Evolutionary conservation across 306 rosid species (phyloP).

Genomic region (Crataegus laevigata): DNA sequence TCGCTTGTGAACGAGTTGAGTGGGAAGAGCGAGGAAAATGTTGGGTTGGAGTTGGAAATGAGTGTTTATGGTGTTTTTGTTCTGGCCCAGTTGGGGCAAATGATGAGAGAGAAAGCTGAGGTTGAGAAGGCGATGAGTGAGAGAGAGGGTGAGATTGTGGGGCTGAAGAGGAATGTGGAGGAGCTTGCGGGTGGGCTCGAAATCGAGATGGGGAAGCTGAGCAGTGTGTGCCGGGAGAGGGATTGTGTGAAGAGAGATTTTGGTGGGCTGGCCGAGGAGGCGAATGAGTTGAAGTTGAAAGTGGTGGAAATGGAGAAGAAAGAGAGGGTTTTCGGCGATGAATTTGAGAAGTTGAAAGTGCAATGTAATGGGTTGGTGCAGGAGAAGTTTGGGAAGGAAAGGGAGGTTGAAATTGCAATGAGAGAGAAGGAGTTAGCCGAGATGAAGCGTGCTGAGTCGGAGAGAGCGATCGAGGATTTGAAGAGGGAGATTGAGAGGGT

Average conservation of each 20-base stretch:
- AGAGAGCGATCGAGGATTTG: conserved; percentile 21
- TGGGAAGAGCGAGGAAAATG: conserved; percentile 4
- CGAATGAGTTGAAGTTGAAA: conserved; percentile 26
- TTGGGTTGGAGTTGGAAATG: conserved; percentile 35
- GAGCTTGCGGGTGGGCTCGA: conserved; percentile 21
- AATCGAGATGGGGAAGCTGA: conserved; percentile 23
- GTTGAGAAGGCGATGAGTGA: conserved; percentile 17
- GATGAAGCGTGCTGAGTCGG: conserved; percentile 27
- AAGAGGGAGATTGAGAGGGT: conserved; percentile 25
- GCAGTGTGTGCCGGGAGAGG: conserved; percentile 31
- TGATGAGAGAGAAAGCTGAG: conserved; percentile 31
- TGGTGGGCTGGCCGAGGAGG: conserved; percentile 15
- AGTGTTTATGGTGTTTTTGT: conserved; percentile 26
- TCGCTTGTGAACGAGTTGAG: conserved; percentile 21
- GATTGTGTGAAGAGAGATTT: conserved; percentile 27
- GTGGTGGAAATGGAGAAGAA: conserved; percentile 23
- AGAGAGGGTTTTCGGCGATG: conserved; percentile 18
- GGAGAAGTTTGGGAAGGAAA: conserved; percentile 29
- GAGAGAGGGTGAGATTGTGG: conserved; percentile 28
- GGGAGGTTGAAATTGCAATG: conserved; percentile 10
- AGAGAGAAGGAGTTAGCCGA: conserved; percentile 32
- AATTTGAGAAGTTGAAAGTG: conserved; percentile 20
- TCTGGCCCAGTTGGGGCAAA: conserved; percentile 29
- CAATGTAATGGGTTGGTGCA: conserved; percentile 15
- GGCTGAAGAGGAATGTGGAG: conserved; percentile 18